Conservation (phyloP, 2,329 filamentous ascomycete genomes). For the Botrytis elliptica region DNA sequence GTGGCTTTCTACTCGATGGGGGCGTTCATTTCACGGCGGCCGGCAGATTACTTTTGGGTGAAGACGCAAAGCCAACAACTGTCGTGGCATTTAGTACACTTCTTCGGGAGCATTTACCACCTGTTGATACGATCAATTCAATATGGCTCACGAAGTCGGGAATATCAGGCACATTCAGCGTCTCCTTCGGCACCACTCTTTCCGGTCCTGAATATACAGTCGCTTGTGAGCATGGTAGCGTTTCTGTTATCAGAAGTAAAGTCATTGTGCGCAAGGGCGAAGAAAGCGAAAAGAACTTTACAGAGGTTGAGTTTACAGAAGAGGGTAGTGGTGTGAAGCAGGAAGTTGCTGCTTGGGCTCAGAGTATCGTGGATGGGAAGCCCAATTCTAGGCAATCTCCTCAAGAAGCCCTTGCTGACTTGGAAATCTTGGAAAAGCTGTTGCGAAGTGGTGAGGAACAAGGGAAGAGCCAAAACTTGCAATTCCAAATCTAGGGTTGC, state of each 20-base stretch:
- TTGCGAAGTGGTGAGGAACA: constrained; percentile 39
- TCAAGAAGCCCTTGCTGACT: constrained; percentile 34
- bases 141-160: constrained; percentile 38
- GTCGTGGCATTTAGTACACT: constrained; percentile 35
- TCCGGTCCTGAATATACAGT: constrained; percentile 36
- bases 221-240: constrained; percentile 39
- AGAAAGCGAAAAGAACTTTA: constrained; percentile 30
- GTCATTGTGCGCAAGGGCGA: constrained; percentile 35
- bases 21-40: constrained; percentile 71
- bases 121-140: constrained; percentile 39
- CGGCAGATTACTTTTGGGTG: constrained; percentile 57
- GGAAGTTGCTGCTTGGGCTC: constrained; percentile 38
- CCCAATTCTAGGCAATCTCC: constrained; percentile 32
- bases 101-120: constrained; percentile 36
- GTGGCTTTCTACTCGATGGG: constrained; percentile 73
- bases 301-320: constrained; percentile 35
- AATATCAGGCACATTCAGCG: constrained; percentile 36
- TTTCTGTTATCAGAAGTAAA: constrained; percentile 30
- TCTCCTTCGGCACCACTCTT: constrained; percentile 38
- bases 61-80: constrained; percentile 29
- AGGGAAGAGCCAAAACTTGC: constrained; percentile 31
- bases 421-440: constrained; percentile 40
- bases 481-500: constrained; percentile 30
- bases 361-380: constrained; percentile 32
- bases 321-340: constrained; percentile 36